A percentile compares a stretch with the other conserved stretches of the same genome.
phyloP scores from a whole-genome alignment of 345 rosid species.

The Carallia brachiata region DNA sequence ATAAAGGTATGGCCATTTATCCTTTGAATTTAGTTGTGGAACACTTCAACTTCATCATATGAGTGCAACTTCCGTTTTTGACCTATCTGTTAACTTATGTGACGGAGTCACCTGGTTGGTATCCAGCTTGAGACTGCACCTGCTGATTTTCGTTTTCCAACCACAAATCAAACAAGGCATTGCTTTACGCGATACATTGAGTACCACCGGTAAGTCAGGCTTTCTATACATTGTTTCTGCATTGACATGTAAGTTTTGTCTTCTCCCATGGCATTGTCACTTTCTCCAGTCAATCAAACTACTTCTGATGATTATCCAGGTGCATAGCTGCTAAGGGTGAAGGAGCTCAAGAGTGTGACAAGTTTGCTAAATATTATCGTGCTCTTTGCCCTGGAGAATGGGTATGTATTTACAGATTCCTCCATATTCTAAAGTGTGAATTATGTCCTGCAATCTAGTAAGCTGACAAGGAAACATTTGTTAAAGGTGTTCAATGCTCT shows the following conservation, averaged over 20 bases:
- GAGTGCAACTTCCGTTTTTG: conserved; percentile 1
- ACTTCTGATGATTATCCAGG: conserved; percentile 34
- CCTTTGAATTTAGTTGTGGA: background rate
- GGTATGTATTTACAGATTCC: conserved; percentile 43
- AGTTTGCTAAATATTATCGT: conserved; percentile 88
- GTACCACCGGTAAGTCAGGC: conserved; percentile 67
- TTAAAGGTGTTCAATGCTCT: background rate
- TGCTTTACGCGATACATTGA: conserved; percentile 96
- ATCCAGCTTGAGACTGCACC: conserved; percentile 95
- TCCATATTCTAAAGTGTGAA: background rate
- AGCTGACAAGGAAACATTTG: background rate
- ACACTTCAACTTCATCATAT: background rate
- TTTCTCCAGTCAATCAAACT: background rate
- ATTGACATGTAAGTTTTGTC: background rate
- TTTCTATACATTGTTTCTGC: background rate
- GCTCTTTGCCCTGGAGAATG: conserved; percentile 95
- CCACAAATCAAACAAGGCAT: conserved; percentile 98
- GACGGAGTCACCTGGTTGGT: conserved; percentile 15
- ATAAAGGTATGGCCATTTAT: conserved; percentile 52
- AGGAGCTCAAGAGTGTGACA: conserved; percentile 84
- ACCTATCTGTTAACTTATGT: conserved; percentile 7
- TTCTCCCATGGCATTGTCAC: background rate
- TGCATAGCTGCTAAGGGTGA: conserved; percentile 95
- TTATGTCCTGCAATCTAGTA: background rate
- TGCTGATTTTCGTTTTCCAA: conserved; percentile 96